Conservation (phyloP, 352 stramenopile genomes). For the Thalassiosira delicatula region DNA sequence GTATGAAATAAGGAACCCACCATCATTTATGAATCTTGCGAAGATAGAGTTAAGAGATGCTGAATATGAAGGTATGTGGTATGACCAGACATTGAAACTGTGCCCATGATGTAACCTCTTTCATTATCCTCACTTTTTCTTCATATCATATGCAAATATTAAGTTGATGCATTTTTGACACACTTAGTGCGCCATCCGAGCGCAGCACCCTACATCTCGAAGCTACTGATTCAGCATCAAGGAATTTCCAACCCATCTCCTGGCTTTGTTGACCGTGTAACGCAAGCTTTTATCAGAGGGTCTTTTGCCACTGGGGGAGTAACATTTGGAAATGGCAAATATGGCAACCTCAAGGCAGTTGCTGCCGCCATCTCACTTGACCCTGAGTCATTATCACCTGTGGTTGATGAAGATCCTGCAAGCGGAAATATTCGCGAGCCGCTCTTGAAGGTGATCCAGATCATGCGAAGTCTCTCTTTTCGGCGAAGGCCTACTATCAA, state of each 20-base stretch:
- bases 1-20: slow-evolving; percentile 69
- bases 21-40: slow-evolving; percentile 63
- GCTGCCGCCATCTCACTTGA: slow-evolving; percentile 77
- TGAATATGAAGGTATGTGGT: slow-evolving; percentile 63
- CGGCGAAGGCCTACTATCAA: slow-evolving; percentile 34
- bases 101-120: not conserved
- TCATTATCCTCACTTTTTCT: not conserved
- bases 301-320: slow-evolving; percentile 53
- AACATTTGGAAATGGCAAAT: slow-evolving; percentile 63
- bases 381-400: slow-evolving; percentile 62
- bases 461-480: slow-evolving; percentile 63
- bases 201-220: slow-evolving; percentile 69
- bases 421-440: slow-evolving; percentile 73
- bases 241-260: slow-evolving; percentile 77
- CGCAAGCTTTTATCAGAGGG: slow-evolving; percentile 68
- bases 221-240: slow-evolving; percentile 74
- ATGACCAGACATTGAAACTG: not conserved
- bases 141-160: not conserved
- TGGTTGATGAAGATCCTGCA: slow-evolving; percentile 70
- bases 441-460: slow-evolving; percentile 70
- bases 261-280: slow-evolving; percentile 67
- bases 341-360: slow-evolving; percentile 75
- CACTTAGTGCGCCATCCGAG: slow-evolving; percentile 74
- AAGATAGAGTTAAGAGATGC: slow-evolving; percentile 67
- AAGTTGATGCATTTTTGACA: slow-evolving; percentile 78